Percentiles rank a stretch among this genome's conserved stretches.
Evolutionary conservation across 495 filamentous ascomycete species (phyloP).

Genomic region (Xylaria cubensis): DNA sequence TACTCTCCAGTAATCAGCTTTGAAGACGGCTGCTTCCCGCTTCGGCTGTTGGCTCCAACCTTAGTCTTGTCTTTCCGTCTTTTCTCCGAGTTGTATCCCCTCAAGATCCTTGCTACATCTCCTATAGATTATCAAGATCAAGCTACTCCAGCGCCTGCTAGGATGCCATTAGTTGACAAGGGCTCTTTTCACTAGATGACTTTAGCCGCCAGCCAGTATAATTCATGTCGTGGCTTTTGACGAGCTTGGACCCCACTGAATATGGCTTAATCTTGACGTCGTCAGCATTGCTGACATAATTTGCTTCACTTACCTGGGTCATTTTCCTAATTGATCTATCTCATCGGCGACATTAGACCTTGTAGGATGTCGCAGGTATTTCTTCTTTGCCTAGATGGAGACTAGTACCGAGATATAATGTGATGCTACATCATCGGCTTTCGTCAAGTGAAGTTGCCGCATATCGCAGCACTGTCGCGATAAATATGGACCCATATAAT

Average conservation of each 20-base stretch:
- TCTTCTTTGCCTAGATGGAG: neutral
- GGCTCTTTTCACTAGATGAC: neutral
- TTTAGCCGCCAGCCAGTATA: neutral
- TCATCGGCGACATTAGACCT: neutral
- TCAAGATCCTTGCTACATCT: neutral
- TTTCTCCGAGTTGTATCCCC: neutral
- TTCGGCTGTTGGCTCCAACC: no score
- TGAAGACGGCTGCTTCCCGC: neutral
- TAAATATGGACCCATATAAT: neutral
- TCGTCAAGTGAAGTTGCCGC: neutral
- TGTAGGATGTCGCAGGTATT: neutral
- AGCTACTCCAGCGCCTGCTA: neutral
- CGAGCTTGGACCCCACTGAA: neutral
- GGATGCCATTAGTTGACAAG: neutral
- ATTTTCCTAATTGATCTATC: neutral
- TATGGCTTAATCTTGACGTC: neutral
- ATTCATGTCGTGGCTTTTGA: neutral
- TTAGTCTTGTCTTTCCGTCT: neutral
- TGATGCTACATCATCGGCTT: no score
- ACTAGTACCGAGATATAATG: no score
- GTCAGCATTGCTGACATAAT: constrained; percentile 5
- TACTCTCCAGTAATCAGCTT: neutral
- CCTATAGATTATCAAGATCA: neutral
- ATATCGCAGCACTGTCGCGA: neutral
- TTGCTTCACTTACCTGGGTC: neutral